These are phyloP conservation scores for Huntiella decipiens DNA, from an alignment of 2,329 filamentous ascomycete species.

Conservation along the genomic window DNA sequence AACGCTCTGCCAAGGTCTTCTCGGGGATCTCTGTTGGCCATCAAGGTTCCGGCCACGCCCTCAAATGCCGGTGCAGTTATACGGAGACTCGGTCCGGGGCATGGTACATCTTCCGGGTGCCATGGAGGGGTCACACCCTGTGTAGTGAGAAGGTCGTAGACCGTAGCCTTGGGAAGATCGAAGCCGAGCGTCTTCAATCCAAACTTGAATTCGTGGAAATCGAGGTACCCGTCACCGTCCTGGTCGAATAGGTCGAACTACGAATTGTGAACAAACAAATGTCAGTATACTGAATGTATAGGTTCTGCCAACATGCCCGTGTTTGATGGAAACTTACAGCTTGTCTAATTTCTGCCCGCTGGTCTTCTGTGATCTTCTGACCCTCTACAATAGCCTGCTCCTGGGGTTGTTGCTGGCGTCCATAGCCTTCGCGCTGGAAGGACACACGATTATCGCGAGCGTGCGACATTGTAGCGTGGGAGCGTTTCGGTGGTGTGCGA, in stretches of 20 bases:
- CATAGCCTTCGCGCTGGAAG: slow-evolving; percentile 11
- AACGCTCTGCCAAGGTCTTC: slow-evolving; percentile 89
- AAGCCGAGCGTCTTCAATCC: slow-evolving; percentile 91
- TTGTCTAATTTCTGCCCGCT: slow-evolving; percentile 13
- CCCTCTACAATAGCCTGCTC: slow-evolving; percentile 7
- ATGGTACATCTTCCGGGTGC: slow-evolving; percentile 32
- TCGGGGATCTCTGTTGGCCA: slow-evolving; percentile 63
- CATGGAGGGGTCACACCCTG: slow-evolving; percentile 55
- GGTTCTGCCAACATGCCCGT: neutral
- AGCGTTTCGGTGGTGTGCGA: slow-evolving; percentile 10
- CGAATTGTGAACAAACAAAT: neutral
- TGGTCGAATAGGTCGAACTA: slow-evolving; percentile 13
- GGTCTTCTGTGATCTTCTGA: slow-evolving; percentile 13
- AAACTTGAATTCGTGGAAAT: slow-evolving; percentile 97
- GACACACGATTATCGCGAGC: slow-evolving; percentile 11
- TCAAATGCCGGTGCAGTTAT: slow-evolving; percentile 57
- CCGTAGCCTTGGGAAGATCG: slow-evolving; percentile 70
- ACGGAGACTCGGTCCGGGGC: slow-evolving; percentile 44
- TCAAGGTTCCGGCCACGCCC: slow-evolving; percentile 58
- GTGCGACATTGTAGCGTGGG: slow-evolving; percentile 9
- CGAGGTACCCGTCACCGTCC: slow-evolving; percentile 50
- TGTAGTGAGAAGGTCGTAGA: slow-evolving; percentile 61
- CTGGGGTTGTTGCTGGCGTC: slow-evolving; percentile 9
- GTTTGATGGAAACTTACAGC: slow-evolving; percentile 8
- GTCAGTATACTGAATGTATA: neutral